Evolutionary conservation across 2,329 filamentous ascomycete genomes (phyloP), one percentile per base, ranked within the genome.

Genomic region (Zymoseptoria brevis): DNA sequence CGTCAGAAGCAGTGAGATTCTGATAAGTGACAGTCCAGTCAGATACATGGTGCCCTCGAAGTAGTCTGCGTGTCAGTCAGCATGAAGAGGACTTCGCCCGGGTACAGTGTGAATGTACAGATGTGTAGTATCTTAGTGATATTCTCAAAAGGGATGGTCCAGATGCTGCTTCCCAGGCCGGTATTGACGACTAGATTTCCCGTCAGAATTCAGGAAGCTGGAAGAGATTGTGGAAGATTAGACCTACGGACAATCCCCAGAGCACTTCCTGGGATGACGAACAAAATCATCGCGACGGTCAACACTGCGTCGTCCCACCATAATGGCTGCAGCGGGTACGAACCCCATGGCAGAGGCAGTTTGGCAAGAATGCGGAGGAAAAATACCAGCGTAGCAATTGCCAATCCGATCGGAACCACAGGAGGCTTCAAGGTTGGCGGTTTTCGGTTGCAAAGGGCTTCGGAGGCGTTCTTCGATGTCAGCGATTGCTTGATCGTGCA

Each of bases 271-370:
- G 63, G 62, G 2, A 61, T 57, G 26, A 64, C 58, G n/a, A 63
- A 24, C 1, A 61, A 53, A 6, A 60, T 7, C 30, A 61, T 57
- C 1, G 60, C 62, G 45, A 64, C 11, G 24, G 50, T 61, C 16
- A 64, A 61, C 16, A 59, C 58, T 4, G 57, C 30, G 50, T 64
- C 61, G 19, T 64, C 62, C 60, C 60, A 64, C 62, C 60, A 64
- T 24, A 63, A 51, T 19, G 57, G 53, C 49, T 62, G 57, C 19
- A 63, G 26, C 11, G 62, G 55, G 21, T 51, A 55, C 57, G 30
- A 59, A n/a, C 59, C 57, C 30, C 62, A 63, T 13, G 62, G 58
- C 21, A 63, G 61, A 16, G 19, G 54, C 6, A 64, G 51, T 52
- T 64, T 63, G 24, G 62, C 61, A 1, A 61, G 30, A 41, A 62